These are phyloP conservation scores for Saposhnikovia divaricata DNA, from an alignment of 129 eudicot genomes.

Conservation along the genomic window DNA sequence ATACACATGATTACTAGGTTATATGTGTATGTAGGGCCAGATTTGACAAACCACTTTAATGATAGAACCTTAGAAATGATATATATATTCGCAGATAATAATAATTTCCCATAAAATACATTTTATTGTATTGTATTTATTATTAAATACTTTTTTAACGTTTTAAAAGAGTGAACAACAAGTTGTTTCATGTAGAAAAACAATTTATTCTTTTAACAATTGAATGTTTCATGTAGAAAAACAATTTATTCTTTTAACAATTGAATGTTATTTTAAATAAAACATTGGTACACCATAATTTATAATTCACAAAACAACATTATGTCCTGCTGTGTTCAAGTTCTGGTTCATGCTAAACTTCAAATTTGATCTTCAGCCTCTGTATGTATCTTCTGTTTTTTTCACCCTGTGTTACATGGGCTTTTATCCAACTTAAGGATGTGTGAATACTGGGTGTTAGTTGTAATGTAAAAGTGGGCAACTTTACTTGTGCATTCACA, in stretches of 20 bases:
- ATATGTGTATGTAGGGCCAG: not conserved
- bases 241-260: too few relatives aligned
- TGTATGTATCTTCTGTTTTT: not conserved
- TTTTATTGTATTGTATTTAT: too few relatives aligned
- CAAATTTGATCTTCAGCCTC: not conserved
- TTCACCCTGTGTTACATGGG: not conserved
- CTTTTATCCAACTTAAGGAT: not conserved
- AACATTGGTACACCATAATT: not conserved
- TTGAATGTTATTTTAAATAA: not conserved
- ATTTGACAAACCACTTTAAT: not conserved
- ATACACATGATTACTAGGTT: not conserved
- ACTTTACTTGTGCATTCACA: not conserved
- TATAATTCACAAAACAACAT: too few relatives aligned
- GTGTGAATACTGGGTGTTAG: not conserved
- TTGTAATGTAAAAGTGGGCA: not conserved
- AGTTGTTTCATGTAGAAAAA: too few relatives aligned
- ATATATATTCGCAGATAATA: not conserved
- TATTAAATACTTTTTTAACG: too few relatives aligned
- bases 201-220: too few relatives aligned
- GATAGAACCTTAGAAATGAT: not conserved
- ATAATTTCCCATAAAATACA: too few relatives aligned
- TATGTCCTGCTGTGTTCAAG: too few relatives aligned
- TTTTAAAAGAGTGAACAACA: not conserved
- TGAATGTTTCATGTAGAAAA: too few relatives aligned
- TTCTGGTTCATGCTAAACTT: not conserved